Base-by-base conservation (phyloP, 345 rosid species). In the Kernera saxatilis region DNA sequence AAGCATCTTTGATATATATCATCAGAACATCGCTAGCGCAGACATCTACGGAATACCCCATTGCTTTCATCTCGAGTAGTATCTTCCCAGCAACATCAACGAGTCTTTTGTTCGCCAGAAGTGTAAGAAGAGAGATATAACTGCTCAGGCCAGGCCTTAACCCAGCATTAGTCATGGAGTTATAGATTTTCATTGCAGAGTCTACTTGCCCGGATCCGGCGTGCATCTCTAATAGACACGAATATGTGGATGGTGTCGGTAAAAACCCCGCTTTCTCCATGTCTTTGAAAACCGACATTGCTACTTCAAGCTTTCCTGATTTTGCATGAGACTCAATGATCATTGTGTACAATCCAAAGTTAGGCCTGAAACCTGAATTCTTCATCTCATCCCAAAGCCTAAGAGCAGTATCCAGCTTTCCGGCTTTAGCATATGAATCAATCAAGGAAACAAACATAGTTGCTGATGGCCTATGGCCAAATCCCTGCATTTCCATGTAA, bases 321-420 rank as follows among this genome's bases (percentile, higher is more conserved):
- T 95, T 92, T 3, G 97, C 98, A 77, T 89, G 98, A 66, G 99
- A 87, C 71, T 92, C 99, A 57, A 86, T 84, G 37, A 94, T 87
- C 85, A 86, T 39, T 0, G 99, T 88, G 76, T 87, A 90, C 68
- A 94, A 77, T 35, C 88, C 98, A 71, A 85, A 94, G 77, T 94
- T 94, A 6, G 99, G 98, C 76, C 93, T 86, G 64, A 87, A 88
- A 26, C 97, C 92, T 17, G 87, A 82, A 9, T 74, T 81, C 79
- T 83, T 94, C 97, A 90, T 94, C 82, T 88, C 98, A 72, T 87
- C 92, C 99, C 99, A 94, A 62, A 94, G 89, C 81, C 75, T 82
- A 37, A 86, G 84, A 2, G 98, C 96, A 67, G 91, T 66, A 63
- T 92, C 99, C 30, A 94, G 76, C 82, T 90, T 95, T 41, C 98